These are phyloP conservation scores for Botrytis pseudocinerea DNA, from an alignment of 2,329 filamentous ascomycete species.

Conservation along the genomic window DNA sequence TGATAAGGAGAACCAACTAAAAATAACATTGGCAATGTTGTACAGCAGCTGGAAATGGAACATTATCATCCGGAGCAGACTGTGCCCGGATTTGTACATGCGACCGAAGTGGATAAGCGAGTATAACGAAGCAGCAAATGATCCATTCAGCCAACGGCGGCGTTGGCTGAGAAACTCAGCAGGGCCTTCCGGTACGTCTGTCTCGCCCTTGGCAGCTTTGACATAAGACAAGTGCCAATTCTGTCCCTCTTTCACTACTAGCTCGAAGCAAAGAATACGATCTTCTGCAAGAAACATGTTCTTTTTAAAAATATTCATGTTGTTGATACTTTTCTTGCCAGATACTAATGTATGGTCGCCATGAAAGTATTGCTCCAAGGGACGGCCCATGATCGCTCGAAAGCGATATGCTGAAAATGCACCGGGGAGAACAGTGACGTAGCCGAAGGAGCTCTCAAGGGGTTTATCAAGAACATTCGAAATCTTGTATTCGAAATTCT, in stretches of 20 bases:
- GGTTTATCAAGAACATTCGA: constrained; percentile 99
- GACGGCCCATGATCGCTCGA: constrained; percentile 96
- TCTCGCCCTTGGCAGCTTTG: constrained; percentile 98
- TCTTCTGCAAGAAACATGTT: constrained; percentile 99
- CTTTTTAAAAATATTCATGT: constrained; percentile 99
- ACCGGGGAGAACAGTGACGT: constrained; percentile 96
- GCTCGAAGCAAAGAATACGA: constrained; percentile 98
- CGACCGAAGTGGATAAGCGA: constrained; percentile 94
- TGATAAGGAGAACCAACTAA: constrained; percentile 86
- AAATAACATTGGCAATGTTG: constrained; percentile 83
- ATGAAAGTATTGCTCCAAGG: constrained; percentile 98
- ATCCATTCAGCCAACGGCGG: constrained; percentile 98
- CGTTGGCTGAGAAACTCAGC: constrained; percentile 97
- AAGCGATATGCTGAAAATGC: constrained; percentile 98
- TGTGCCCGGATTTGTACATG: constrained; percentile 98
- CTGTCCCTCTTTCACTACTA: constrained; percentile 96
- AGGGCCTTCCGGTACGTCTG: constrained; percentile 95
- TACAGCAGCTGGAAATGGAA: constrained; percentile 95
- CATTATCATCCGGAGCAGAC: constrained; percentile 98
- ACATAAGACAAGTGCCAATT: constrained; percentile 99
- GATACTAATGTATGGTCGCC: constrained; percentile 96
- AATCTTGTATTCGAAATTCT: constrained; percentile 99
- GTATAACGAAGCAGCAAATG: constrained; percentile 95
- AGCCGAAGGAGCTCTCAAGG: constrained; percentile 93
- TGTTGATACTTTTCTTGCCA: constrained; percentile 98